Conservation (phyloP, 2,329 filamentous ascomycete genomes). For the Claviceps sp. region DNA sequence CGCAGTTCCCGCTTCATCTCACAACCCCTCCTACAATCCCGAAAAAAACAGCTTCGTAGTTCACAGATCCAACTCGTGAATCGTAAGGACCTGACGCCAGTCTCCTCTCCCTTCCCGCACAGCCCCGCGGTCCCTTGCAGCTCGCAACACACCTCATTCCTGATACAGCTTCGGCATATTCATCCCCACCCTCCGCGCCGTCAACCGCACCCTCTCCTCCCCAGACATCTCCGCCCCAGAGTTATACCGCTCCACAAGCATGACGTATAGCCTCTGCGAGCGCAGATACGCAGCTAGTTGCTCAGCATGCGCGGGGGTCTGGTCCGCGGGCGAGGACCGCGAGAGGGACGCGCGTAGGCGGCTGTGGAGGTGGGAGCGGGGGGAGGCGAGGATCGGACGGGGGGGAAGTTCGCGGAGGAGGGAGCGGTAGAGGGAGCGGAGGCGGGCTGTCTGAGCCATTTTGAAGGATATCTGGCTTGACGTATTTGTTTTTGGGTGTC, state of each 20-base stretch:
- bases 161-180: conserved; percentile 57
- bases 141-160: neutral
- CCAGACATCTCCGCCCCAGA: conserved; percentile 78
- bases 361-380: conserved; percentile 39
- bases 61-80: too few relatives aligned
- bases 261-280: conserved; percentile 74
- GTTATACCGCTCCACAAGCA: conserved; percentile 82
- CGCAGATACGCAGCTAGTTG: conserved; percentile 70
- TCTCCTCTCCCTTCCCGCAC: too few relatives aligned
- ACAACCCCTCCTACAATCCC: too few relatives aligned
- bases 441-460: conserved; percentile 20
- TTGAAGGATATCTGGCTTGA: neutral
- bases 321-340: conserved; percentile 10
- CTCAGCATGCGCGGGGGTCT: conserved; percentile 34
- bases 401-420: conserved; percentile 81
- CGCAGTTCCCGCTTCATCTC: too few relatives aligned
- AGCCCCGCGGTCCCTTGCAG: neutral
- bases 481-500: neutral
- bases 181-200: conserved; percentile 81
- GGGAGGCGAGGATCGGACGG: conserved; percentile 39
- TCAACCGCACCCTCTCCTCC: conserved; percentile 71
- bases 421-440: conserved; percentile 74
- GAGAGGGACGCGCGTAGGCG: conserved; percentile 18
- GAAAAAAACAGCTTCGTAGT: too few relatives aligned
- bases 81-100: too few relatives aligned